A percentile compares a stretch with the other conserved stretches of the same genome.
Evolutionary conservation across 192 early-diverging fungal genomes (phyloP).

Genomic region (Coemansia sp.): DNA sequence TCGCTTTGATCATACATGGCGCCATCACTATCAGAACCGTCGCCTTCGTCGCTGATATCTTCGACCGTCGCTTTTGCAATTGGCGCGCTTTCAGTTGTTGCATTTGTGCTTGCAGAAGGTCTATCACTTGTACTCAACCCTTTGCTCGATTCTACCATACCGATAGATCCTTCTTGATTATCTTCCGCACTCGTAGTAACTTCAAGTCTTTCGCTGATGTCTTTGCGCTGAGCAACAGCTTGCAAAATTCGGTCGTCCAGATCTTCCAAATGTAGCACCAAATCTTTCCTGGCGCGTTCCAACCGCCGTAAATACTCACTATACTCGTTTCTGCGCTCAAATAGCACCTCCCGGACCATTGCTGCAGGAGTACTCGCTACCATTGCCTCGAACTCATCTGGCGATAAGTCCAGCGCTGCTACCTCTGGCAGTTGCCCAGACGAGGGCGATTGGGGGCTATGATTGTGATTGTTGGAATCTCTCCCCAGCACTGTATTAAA

Average conservation of each 20-base stretch:
- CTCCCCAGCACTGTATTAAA: conserved; percentile 27
- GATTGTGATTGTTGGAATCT: background rate
- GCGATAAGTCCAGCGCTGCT: conserved; percentile 9
- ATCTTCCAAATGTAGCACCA: conserved; percentile 15
- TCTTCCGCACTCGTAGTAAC: background rate
- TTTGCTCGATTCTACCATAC: background rate
- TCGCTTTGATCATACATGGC: conserved; percentile 28
- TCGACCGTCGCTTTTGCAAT: conserved; percentile 8
- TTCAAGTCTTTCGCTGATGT: conserved; percentile 16
- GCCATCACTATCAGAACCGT: conserved; percentile 2
- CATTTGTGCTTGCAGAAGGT: background rate
- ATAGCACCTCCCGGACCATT: conserved; percentile 12
- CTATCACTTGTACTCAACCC: too few relatives aligned
- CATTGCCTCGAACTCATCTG: conserved; percentile 28
- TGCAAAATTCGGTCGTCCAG: conserved; percentile 24
- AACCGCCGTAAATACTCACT: conserved; percentile 24
- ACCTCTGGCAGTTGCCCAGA: background rate
- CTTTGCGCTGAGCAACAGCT: conserved; percentile 17
- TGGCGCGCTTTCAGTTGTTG: background rate
- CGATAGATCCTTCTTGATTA: background rate
- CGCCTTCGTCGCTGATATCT: conserved; percentile 25
- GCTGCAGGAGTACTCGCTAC: conserved; percentile 11
- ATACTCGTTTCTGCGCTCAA: conserved; percentile 33
- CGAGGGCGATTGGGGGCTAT: background rate
- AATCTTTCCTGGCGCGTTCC: conserved; percentile 16